A percentile compares a stretch with the other conserved stretches of the same genome.
Conservation (phyloP, 768 basidiomycete genomes). For the Kwoniella shandongensis region DNA sequence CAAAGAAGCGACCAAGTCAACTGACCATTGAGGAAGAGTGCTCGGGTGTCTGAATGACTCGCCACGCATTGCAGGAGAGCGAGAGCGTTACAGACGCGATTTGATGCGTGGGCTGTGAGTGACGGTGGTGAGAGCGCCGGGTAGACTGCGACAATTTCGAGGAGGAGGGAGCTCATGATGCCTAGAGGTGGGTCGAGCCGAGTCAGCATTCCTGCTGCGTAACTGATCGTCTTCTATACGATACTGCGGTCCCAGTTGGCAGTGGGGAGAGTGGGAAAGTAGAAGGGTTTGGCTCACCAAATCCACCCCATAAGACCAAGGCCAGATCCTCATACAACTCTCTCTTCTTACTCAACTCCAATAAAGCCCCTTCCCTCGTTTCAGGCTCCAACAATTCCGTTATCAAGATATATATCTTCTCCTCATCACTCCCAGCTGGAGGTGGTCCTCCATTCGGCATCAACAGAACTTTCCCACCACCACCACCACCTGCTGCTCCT, state of each 20-base stretch:
- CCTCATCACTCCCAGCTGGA: conserved; percentile 59
- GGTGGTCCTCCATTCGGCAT: conserved; percentile 46
- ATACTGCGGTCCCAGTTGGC: too few relatives aligned
- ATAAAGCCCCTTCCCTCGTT: conserved; percentile 81
- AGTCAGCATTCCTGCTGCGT: background rate
- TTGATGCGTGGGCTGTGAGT: conserved; percentile 94
- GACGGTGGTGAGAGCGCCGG: conserved; percentile 92
- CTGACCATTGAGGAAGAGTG: conserved; percentile 88
- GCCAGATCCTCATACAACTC: conserved; percentile 99
- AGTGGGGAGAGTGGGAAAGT: too few relatives aligned
- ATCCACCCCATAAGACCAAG: conserved; percentile 96
- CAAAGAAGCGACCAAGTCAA: background rate
- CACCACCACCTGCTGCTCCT: background rate
- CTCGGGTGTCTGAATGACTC: conserved; percentile 91
- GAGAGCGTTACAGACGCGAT: conserved; percentile 97
- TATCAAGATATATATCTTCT: conserved; percentile 86
- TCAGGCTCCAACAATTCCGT: conserved; percentile 57
- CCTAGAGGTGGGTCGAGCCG: conserved; percentile 58
- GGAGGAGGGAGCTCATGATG: conserved; percentile 93
- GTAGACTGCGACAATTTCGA: conserved; percentile 98
- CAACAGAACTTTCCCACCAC: conserved; percentile 44
- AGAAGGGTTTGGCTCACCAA: too few relatives aligned
- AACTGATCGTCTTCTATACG: too few relatives aligned
- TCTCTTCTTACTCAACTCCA: conserved; percentile 97
- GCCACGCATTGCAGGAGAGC: conserved; percentile 98